Percentiles rank a stretch among this genome's conserved stretches.
Evolutionary conservation across 116 monocot species (phyloP).

Genomic region (Phalaenopsis hybrid): DNA sequence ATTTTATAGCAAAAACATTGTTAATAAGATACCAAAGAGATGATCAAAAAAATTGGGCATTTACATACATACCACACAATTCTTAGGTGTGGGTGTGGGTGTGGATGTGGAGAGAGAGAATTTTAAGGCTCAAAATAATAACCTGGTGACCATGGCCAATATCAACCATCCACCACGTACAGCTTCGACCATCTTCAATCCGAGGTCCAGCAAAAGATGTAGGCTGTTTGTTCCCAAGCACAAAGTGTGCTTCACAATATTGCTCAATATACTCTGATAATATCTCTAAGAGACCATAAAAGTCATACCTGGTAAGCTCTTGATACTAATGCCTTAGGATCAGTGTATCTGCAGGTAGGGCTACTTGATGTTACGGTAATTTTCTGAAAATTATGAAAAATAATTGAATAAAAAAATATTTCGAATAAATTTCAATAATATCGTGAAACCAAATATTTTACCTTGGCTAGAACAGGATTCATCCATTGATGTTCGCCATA

Average conservation of each 20-base stretch:
- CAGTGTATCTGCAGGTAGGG: constrained; percentile 87
- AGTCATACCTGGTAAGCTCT: constrained; percentile 68
- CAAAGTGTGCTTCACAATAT: neutral
- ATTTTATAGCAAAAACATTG: neutral
- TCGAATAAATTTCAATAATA: neutral
- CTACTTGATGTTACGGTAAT: constrained; percentile 77
- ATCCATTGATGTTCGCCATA: constrained; percentile 94
- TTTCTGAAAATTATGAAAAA: constrained; percentile 44
- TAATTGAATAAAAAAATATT: neutral
- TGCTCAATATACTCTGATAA: neutral
- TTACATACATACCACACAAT: too few relatives aligned
- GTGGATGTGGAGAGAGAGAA: neutral
- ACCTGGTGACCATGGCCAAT: constrained; percentile 95
- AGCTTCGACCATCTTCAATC: constrained; percentile 49
- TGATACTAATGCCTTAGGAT: constrained; percentile 83
- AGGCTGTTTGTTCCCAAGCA: constrained; percentile 26
- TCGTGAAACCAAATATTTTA: constrained; percentile 6
- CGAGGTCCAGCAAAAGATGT: constrained; percentile 89
- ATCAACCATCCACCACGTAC: constrained; percentile 96
- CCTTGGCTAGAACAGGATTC: constrained; percentile 91
- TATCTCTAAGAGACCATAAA: neutral
- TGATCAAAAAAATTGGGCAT: neutral
- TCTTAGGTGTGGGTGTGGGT: too few relatives aligned
- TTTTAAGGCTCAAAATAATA: neutral
- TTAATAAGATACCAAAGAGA: neutral